Percentiles rank a stretch among this genome's conserved stretches.
Conservation (phyloP, 2,329 filamentous ascomycete genomes). For the Scedosporium apiospermum region DNA sequence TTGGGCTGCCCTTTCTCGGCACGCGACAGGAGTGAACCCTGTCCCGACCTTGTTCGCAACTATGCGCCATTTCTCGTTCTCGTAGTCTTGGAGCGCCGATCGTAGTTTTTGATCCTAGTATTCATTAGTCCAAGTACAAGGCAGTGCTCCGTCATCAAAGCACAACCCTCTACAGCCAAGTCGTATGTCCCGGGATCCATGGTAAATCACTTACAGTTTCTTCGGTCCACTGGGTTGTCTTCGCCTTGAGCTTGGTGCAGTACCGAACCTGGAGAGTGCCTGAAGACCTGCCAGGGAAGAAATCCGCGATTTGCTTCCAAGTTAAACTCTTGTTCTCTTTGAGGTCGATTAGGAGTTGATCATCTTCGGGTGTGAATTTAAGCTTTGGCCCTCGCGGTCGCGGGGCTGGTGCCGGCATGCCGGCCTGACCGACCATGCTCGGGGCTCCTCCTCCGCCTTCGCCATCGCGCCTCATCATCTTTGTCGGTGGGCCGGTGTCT, state of each 20-base stretch:
- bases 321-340: constrained; percentile 93
- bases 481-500: constrained; percentile 59
- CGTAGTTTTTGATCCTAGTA: constrained; percentile 66
- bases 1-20: constrained; percentile 68
- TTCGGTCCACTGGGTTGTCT: constrained; percentile 87
- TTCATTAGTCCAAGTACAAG: constrained; percentile 5
- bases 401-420: constrained; percentile 77
- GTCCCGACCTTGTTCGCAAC: constrained; percentile 84
- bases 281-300: constrained; percentile 84
- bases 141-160: constrained; percentile 14
- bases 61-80: constrained; percentile 88
- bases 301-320: constrained; percentile 96
- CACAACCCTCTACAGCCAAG: neutral
- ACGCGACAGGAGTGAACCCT: constrained; percentile 79
- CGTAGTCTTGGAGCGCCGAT: constrained; percentile 71
- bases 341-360: constrained; percentile 75
- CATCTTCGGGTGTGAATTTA: constrained; percentile 90
- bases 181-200: neutral
- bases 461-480: constrained; percentile 54
- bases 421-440: constrained; percentile 77
- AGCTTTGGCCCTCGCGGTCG: constrained; percentile 79
- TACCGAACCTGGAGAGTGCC: constrained; percentile 90
- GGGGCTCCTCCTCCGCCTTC: constrained; percentile 52
- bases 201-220: constrained; percentile 63
- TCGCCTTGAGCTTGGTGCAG: constrained; percentile 89